phyloP scores from a whole-genome alignment of 1,139 yeast species.

The Pichia sp. region DNA sequence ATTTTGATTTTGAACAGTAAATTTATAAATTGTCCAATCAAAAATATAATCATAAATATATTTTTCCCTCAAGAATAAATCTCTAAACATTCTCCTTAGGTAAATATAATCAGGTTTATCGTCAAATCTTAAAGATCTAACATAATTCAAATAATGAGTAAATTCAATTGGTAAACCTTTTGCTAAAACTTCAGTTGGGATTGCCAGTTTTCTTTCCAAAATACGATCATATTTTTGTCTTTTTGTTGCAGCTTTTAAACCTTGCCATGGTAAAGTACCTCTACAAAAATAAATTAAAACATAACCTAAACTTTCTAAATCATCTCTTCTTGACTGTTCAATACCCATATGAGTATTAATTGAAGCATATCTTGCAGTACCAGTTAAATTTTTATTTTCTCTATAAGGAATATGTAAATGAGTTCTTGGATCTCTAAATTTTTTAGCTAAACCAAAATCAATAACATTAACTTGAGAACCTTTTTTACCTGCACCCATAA shows the following conservation, averaged over 20 bases:
- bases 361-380: slow-evolving; percentile 95
- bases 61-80: slow-evolving; percentile 80
- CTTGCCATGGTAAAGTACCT: slow-evolving; percentile 98
- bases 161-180: slow-evolving; percentile 91
- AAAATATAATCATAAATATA: slow-evolving; percentile 91
- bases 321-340: slow-evolving; percentile 95
- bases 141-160: slow-evolving; percentile 80
- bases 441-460: slow-evolving; percentile 95
- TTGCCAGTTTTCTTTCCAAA: slow-evolving; percentile 93
- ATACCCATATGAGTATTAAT: slow-evolving; percentile 95
- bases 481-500: slow-evolving; percentile 94
- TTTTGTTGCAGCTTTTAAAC: slow-evolving; percentile 93
- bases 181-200: slow-evolving; percentile 82
- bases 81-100: slow-evolving; percentile 84
- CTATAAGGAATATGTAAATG: slow-evolving; percentile 94
- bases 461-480: slow-evolving; percentile 94
- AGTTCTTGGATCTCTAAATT: slow-evolving; percentile 91
- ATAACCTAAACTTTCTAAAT: slow-evolving; percentile 90
- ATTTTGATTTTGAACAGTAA: slow-evolving; percentile 60
- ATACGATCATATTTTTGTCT: slow-evolving; percentile 95
- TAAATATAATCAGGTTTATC: slow-evolving; percentile 94
- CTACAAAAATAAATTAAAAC: slow-evolving; percentile 91
- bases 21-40: slow-evolving; percentile 94
- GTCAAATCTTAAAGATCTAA: slow-evolving; percentile 86
- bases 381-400: slow-evolving; percentile 92